Evolutionary conservation across 768 basidiomycete genomes (phyloP).

Genomic region (Auriscalpium orientale): DNA sequence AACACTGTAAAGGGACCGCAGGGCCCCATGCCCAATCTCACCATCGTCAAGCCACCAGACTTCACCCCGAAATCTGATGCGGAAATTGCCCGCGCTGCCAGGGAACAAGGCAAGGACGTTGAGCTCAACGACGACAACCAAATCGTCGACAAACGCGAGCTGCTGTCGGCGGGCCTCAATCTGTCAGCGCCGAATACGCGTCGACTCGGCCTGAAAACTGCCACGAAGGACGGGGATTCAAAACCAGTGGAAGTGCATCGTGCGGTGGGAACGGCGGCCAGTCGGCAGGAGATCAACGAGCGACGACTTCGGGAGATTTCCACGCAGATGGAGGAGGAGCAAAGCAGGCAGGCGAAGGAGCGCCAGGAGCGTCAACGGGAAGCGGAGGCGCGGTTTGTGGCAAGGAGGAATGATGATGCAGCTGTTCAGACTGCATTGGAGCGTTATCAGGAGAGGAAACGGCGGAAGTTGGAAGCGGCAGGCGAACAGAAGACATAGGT

Average conservation of each 20-base stretch:
- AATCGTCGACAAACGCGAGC: constrained; percentile 91
- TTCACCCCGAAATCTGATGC: constrained; percentile 59
- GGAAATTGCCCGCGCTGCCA: constrained; percentile 64
- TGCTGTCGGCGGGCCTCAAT: constrained; percentile 89
- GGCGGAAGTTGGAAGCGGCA: constrained; percentile 52
- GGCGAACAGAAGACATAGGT: background rate
- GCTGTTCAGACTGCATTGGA: constrained; percentile 68
- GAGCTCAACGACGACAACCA: constrained; percentile 97
- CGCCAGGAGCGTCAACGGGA: constrained; percentile 54
- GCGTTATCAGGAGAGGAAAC: constrained; percentile 75
- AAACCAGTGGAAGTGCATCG: constrained; percentile 45
- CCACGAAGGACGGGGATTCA: constrained; percentile 17
- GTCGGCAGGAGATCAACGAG: constrained; percentile 74
- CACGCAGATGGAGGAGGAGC: constrained; percentile 72
- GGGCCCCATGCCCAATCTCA: constrained; percentile 57
- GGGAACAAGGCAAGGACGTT: constrained; percentile 71
- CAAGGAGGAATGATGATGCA: constrained; percentile 69
- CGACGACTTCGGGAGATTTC: constrained; percentile 73
- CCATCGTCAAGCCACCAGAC: constrained; percentile 67
- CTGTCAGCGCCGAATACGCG: constrained; percentile 79
- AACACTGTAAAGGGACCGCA: constrained; percentile 55
- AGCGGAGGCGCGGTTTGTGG: constrained; percentile 55
- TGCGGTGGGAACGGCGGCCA: constrained; percentile 82
- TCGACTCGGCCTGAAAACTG: constrained; percentile 41
- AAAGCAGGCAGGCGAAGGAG: constrained; percentile 47